A percentile compares a stretch with the other conserved stretches of the same genome.
phyloP scores from a whole-genome alignment of 257 asterid genomes.

The Fraxinus cuspidata region DNA sequence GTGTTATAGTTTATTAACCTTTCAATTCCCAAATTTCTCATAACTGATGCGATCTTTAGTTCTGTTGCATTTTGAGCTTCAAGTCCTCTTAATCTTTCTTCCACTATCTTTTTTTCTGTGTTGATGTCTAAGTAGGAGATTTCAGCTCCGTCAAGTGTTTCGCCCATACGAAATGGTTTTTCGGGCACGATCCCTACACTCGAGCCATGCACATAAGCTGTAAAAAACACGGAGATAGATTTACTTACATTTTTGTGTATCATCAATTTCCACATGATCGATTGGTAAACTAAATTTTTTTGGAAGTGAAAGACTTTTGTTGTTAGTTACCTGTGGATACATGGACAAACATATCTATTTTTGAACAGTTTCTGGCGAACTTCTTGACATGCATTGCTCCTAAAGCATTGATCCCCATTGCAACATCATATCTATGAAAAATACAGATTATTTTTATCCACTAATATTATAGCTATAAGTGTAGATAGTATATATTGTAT shows the following conservation, averaged over 20 bases:
- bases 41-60: slow-evolving; percentile 37
- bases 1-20: slow-evolving; percentile 33
- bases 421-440: slow-evolving; percentile 49
- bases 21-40: slow-evolving; percentile 62
- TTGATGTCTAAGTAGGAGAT: slow-evolving; percentile 42
- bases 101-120: slow-evolving; percentile 40
- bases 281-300: background rate
- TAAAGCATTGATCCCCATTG: slow-evolving; percentile 44
- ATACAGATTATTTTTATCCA: too few species aligned
- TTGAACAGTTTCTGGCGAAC: slow-evolving; percentile 46
- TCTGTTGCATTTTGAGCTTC: slow-evolving; percentile 27
- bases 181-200: slow-evolving; percentile 45
- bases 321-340: slow-evolving; percentile 54
- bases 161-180: slow-evolving; percentile 41
- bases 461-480: too few species aligned
- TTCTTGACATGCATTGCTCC: slow-evolving; percentile 45
- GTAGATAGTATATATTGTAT: too few species aligned
- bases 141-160: slow-evolving; percentile 47
- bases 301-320: background rate
- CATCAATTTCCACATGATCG: background rate
- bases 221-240: background rate
- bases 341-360: slow-evolving; percentile 45
- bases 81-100: slow-evolving; percentile 39
- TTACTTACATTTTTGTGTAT: background rate
- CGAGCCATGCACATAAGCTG: slow-evolving; percentile 55